Evolutionary conservation across 2,329 filamentous ascomycete genomes (phyloP), one percentile per base, ranked within the genome.

Genomic region (Ophiostoma novo-ulmi): DNA sequence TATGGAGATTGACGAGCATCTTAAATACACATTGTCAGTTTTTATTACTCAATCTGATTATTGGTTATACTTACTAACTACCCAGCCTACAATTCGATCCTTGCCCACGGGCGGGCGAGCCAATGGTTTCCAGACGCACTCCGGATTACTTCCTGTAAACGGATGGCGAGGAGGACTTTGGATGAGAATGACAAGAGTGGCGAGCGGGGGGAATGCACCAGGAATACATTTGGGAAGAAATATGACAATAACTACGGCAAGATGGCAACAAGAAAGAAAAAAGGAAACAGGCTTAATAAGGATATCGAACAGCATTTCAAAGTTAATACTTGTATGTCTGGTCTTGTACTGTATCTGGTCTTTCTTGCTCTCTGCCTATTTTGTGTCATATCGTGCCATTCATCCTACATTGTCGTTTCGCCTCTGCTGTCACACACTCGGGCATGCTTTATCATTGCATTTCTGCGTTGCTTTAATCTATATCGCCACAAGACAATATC

Each of bases 1-100:
- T 80, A 99, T 99, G 95, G 95, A 98, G 82, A 99, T 99, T 81
- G 95, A 98, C 75, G 95, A 99, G 83, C 94, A 98, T 81, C 84
- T 99, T 79, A 98, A 99, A 85, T 99, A 98, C 83, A 98, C 95
- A 78, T 98, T 99, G 94, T 75, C 5, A 22, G 73, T 74, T 7
- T 7, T 3, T n/a, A 7, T 8, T 20, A 4, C 10, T 14, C 7
- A 35, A 17, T 31, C 31, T n/a, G 63, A 13, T 8, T 48, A 39
- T 41, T 44, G 39, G 70, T 31, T 52, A 48, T 75, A 80, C 73
- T 31, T 64, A 20, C 67, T 44, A 36, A 55, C 67, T 48, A n/a
- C 38, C 72, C 77, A 99, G 95, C 90, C 84, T 99, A 82, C 95
- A 99, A 89, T 99, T 98, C 81, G 95, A 99, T 79, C 95, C 95